Percentiles rank a stretch among this genome's conserved stretches.
These are phyloP conservation scores for Thalassiosira ordinaria DNA, from an alignment of 352 stramenopile genomes.

Conservation along the genomic window DNA sequence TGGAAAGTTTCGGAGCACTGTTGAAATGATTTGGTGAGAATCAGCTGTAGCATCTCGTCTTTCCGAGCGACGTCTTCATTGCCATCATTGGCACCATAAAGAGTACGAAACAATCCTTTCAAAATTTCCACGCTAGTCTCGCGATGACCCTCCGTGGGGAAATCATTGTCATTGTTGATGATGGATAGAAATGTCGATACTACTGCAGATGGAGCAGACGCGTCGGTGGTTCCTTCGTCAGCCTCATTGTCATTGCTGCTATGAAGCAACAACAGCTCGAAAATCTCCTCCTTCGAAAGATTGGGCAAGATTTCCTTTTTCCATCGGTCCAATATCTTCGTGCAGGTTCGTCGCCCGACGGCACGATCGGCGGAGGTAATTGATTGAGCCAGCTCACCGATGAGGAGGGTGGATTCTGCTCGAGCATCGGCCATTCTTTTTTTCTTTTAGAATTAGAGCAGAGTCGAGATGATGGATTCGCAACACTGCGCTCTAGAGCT, in stretches of 20 bases:
- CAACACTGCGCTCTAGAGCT: too few species aligned
- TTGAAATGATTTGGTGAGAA: conserved; percentile 9
- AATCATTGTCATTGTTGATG: conserved; percentile 29
- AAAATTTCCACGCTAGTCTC: conserved; percentile 48
- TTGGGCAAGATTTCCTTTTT: conserved; percentile 22
- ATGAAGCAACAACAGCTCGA: conserved; percentile 1
- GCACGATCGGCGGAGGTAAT: background rate
- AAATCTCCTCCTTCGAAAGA: background rate
- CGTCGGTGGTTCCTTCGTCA: too few species aligned
- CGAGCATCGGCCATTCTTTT: too few species aligned
- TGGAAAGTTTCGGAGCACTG: conserved; percentile 30
- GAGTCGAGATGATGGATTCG: too few species aligned
- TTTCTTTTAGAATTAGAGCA: too few species aligned
- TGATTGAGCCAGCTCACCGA: conserved; percentile 8
- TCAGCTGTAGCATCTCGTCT: background rate
- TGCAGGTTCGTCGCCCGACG: conserved; percentile 9
- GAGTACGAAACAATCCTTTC: conserved; percentile 17
- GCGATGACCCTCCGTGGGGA: conserved; percentile 52
- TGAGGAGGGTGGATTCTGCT: too few species aligned
- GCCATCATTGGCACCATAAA: conserved; percentile 6
- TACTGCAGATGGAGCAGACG: background rate
- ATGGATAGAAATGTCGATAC: conserved; percentile 26
- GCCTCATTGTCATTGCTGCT: conserved; percentile 6
- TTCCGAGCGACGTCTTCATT: background rate
- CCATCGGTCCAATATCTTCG: conserved; percentile 26